Conservation (phyloP, 2,329 filamentous ascomycete genomes). For the Sporothrix phasma region DNA sequence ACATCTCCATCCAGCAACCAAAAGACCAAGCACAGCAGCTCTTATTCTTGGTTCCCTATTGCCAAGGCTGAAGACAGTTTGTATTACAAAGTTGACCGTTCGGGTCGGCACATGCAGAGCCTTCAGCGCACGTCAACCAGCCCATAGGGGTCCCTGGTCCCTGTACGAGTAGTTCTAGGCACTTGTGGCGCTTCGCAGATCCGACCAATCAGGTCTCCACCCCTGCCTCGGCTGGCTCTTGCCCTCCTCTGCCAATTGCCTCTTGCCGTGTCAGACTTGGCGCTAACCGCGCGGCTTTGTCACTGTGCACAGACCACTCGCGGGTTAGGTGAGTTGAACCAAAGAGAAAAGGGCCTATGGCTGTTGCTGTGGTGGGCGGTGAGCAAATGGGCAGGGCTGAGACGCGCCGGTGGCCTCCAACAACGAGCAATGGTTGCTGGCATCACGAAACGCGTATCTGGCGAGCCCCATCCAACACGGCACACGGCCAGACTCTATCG, state of each 20-base stretch:
- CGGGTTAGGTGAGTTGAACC: slow-evolving; percentile 5
- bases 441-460: background rate
- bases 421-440: background rate
- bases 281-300: slow-evolving; percentile 13
- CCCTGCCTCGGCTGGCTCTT: background rate
- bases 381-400: background rate
- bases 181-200: background rate
- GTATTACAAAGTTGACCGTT: background rate
- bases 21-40: too few species aligned
- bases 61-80: background rate
- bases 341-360: background rate
- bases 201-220: slow-evolving; percentile 2
- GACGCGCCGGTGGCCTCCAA: background rate
- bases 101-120: background rate
- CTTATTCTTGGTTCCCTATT: background rate
- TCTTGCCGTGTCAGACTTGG: slow-evolving; percentile 1
- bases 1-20: too few species aligned
- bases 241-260: background rate
- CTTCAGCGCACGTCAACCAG: background rate
- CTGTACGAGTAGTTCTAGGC: background rate
- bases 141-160: background rate
- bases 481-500: background rate
- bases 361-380: background rate
- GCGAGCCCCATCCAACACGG: background rate
- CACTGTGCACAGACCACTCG: slow-evolving; percentile 6